Percentiles rank a stretch among this genome's conserved stretches.
Evolutionary conservation across 2,329 filamentous ascomycete genomes (phyloP).

Genomic region (Dothiorella sarmentorum): DNA sequence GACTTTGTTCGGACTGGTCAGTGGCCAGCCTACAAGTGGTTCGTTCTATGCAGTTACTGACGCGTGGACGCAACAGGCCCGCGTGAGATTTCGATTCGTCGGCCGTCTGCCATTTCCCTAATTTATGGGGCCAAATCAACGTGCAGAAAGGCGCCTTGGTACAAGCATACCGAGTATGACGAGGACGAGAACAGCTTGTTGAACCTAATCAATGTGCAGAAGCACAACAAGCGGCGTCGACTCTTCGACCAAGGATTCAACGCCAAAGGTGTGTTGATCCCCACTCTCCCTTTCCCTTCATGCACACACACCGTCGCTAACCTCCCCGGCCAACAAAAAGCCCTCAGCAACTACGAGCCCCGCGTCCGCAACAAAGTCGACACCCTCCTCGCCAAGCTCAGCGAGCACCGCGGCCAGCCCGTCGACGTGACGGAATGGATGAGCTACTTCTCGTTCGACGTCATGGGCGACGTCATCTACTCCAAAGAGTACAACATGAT

Average conservation of each 20-base stretch:
- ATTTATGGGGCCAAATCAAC: conserved; percentile 34
- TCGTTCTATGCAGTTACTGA: not conserved
- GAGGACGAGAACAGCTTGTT: conserved; percentile 21
- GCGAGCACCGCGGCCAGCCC: conserved; percentile 22
- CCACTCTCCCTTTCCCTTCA: not conserved
- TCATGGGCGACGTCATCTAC: conserved; percentile 48
- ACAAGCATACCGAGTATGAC: conserved; percentile 23
- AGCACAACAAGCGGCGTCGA: conserved; percentile 30
- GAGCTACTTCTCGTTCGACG: conserved; percentile 46
- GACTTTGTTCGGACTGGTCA: conserved; percentile 22
- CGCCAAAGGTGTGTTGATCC: conserved; percentile 25
- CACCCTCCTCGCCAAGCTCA: conserved; percentile 27
- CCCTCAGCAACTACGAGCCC: conserved; percentile 28
- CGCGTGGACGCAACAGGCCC: conserved; percentile 16
- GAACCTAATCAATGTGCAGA: conserved; percentile 24
- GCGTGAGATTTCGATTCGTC: conserved; percentile 27
- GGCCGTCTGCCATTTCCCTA: conserved; percentile 24
- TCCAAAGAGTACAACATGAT: conserved; percentile 42
- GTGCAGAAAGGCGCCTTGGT: conserved; percentile 31
- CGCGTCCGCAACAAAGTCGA: conserved; percentile 31
- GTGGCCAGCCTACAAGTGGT: not conserved
- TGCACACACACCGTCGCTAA: not conserved
- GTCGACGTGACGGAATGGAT: conserved; percentile 33
- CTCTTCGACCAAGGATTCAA: conserved; percentile 34
- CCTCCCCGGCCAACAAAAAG: not conserved